phyloP scores from a whole-genome alignment of 805 yeast genomes.

The Wickerhamomyces chaumierensis region DNA sequence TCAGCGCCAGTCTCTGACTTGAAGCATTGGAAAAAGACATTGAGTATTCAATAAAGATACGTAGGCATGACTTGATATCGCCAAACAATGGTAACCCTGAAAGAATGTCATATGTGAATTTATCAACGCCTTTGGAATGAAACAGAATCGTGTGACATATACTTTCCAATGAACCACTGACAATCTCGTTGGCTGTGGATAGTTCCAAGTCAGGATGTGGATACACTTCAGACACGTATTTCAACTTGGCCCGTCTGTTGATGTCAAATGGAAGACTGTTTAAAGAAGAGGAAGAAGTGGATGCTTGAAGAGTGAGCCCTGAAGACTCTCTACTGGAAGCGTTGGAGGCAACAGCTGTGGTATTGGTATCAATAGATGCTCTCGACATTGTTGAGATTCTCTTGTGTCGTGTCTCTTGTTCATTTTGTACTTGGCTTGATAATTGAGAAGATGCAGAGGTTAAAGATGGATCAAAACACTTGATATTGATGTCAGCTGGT shows the following conservation, averaged over 20 bases:
- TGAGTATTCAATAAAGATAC: slow-evolving; percentile 32
- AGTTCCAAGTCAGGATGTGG: slow-evolving; percentile 55
- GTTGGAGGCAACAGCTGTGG: slow-evolving; percentile 8
- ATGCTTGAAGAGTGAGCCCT: background rate
- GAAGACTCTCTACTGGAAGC: slow-evolving; percentile 1
- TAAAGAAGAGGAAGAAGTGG: background rate
- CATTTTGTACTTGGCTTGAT: slow-evolving; percentile 2
- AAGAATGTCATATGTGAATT: slow-evolving; percentile 31
- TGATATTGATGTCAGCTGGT: slow-evolving; percentile 35
- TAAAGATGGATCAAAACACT: slow-evolving; percentile 24
- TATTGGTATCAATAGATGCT: slow-evolving; percentile 9
- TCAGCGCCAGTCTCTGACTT: slow-evolving; percentile 16
- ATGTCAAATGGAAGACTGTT: background rate
- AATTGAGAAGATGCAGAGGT: slow-evolving; percentile 1
- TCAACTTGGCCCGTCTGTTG: slow-evolving; percentile 10
- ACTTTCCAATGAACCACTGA: slow-evolving; percentile 56
- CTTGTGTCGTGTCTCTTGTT: slow-evolving; percentile 13
- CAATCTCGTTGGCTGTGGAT: slow-evolving; percentile 35
- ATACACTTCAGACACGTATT: slow-evolving; percentile 29
- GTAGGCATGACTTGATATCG: slow-evolving; percentile 32
- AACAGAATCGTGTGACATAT: slow-evolving; percentile 66
- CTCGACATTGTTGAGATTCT: slow-evolving; percentile 16
- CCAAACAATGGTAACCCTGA: slow-evolving; percentile 45
- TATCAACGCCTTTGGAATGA: slow-evolving; percentile 30
- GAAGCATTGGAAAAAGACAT: slow-evolving; percentile 17